A percentile compares a stretch with the other conserved stretches of the same genome.
phyloP scores from a whole-genome alignment of 495 filamentous ascomycete species.

The Aspergillus indologenus region DNA sequence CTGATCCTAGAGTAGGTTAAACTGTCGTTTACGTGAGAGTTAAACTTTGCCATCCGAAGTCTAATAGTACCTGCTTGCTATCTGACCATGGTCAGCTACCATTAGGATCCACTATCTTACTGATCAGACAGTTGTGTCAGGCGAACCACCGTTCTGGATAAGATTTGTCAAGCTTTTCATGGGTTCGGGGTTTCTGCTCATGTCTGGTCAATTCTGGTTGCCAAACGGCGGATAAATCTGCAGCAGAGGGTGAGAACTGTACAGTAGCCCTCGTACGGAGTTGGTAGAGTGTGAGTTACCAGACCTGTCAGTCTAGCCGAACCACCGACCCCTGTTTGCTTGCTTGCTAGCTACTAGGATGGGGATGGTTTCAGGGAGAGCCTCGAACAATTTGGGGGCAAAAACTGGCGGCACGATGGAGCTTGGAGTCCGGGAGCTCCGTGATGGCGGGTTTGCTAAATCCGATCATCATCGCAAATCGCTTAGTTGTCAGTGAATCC shows the following conservation, averaged over 20 bases:
- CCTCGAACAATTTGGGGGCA: not conserved
- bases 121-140: constrained; percentile 7
- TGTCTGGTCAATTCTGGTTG: not conserved
- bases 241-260: not conserved
- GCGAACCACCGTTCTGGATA: constrained; percentile 12
- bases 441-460: not conserved
- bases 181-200: not conserved
- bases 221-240: constrained; percentile 1
- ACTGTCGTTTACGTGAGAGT: not conserved
- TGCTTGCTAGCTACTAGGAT: constrained; percentile 3
- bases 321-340: not conserved
- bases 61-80: not conserved
- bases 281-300: not conserved
- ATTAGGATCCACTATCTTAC: constrained; percentile 2
- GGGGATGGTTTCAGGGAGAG: not conserved
- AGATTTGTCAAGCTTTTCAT: constrained; percentile 20
- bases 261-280: no score
- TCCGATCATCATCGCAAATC: not conserved
- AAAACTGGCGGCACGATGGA: not conserved
- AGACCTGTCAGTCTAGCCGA: not conserved
- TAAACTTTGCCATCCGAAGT: not conserved
- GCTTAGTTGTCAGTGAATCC: not conserved
- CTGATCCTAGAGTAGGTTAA: constrained; percentile 6
- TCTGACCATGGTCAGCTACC: not conserved
- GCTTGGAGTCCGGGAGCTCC: constrained; percentile 2